Evolutionary conservation across 2,329 filamentous ascomycete species (phyloP), one percentile per base, ranked within the genome.

Genomic region (Penicillium corylophilum): DNA sequence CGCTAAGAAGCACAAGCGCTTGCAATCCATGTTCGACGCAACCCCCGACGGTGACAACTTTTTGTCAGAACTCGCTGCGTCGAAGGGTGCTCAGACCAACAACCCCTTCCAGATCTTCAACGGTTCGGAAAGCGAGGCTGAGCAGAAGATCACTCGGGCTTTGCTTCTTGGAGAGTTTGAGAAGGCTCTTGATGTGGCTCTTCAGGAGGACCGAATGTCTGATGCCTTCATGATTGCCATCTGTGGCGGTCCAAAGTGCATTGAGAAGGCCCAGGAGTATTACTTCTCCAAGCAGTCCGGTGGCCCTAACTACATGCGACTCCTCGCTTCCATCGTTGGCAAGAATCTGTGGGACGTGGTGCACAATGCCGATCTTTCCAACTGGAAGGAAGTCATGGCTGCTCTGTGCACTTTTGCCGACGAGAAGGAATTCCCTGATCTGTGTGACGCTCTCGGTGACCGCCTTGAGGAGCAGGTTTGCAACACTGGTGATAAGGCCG

Each of bases 291-390:
- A 88, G 65, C 90, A 92, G 72, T 81, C 83, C 7, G 86, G 87
- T 52, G 86, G 87, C 24, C 93, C 95, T 1, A 97, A 93, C 74
- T 99, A 99, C 67, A 79, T 97, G 50, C 87, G 95, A 39, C 80
- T 99, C 8, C 80, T 99, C 48, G 87, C 89, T 46, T 96, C 93
- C 5, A 90, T 99, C 46, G 92, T 96, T 51, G 86, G 89, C 56
- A 97, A 97, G 79, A 96, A 99, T 66, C 81, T 99, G 1, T 97
- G 93, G 94, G 94, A 99, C 74, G 83, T 97, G 41, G 94, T 97
- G 7, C 90, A 97, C 75, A 99, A 99, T 66, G 94, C 93, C 7
- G 89, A 96, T 66, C 77, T 99, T 41, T 82, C 82, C 46, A 89
- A 94, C 73, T 99, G 94, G 95, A 97, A 95, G 75, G 94, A 97